A percentile compares a stretch with the other conserved stretches of the same genome.
Conservation (phyloP, 352 stramenopile genomes). For the Blastocystis sp. region DNA sequence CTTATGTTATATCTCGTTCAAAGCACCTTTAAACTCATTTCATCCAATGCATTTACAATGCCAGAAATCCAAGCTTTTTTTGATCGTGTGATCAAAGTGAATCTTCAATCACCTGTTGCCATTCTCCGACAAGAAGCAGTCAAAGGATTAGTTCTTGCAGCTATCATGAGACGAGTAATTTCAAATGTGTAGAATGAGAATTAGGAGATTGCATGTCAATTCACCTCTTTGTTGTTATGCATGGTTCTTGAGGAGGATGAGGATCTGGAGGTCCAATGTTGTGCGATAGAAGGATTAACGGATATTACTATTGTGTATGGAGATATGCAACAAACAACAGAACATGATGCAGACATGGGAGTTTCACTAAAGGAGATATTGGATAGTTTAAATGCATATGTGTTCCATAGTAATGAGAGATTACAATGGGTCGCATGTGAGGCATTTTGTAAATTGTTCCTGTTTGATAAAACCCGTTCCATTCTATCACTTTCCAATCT, state of each 20-base stretch:
- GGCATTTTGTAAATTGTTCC: not conserved
- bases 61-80: constrained; percentile 7
- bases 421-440: not conserved
- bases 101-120: not conserved
- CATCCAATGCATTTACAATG: not conserved
- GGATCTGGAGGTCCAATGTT: not conserved
- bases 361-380: constrained; percentile 24
- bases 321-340: not conserved
- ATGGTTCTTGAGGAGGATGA: constrained; percentile 38
- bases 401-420: constrained; percentile 9
- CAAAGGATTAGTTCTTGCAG: not conserved
- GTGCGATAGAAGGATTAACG: not conserved
- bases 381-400: not conserved
- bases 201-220: constrained; percentile 30
- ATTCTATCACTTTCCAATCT: constrained; percentile 1
- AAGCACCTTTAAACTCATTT: constrained; percentile 17
- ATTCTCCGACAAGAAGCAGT: not conserved
- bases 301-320: constrained; percentile 1
- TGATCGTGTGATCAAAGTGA: not conserved
- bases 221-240: not conserved
- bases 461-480: constrained; percentile 41
- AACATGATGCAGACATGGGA: constrained; percentile 6
- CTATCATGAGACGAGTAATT: constrained; percentile 19
- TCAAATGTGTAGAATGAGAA: not conserved
- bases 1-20: not conserved